Conservation (phyloP, 1,139 yeast genomes). For the Hemisphaericaspora xylofermentans region DNA sequence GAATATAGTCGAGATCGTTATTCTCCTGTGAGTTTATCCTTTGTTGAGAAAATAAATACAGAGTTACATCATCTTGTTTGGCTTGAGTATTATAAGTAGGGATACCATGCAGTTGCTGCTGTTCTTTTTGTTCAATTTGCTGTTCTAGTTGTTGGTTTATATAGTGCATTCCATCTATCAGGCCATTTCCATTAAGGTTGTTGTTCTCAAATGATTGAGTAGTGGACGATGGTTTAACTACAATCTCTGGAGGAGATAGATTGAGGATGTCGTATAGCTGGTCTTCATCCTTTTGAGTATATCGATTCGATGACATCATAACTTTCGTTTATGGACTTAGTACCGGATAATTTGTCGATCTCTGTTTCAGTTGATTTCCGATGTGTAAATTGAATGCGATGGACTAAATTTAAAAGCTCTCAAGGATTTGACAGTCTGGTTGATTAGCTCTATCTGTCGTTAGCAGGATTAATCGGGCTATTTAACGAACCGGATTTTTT, state of each 20-base stretch:
- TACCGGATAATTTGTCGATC: too few relatives aligned
- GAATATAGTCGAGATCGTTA: not conserved
- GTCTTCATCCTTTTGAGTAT: slow-evolving; percentile 22
- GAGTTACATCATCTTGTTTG: slow-evolving; percentile 1
- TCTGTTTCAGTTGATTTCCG: not conserved
- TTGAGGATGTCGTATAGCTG: slow-evolving; percentile 25
- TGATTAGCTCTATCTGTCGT: too few relatives aligned
- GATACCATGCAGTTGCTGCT: not conserved
- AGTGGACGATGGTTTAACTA: slow-evolving; percentile 1
- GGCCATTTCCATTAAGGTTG: not conserved
- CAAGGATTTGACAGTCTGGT: too few relatives aligned
- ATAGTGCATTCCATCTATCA: not conserved
- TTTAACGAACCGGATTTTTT: too few relatives aligned
- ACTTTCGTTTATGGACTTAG: too few relatives aligned
- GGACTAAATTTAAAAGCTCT: too few relatives aligned
- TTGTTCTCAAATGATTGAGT: not conserved
- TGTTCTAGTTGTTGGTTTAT: not conserved
- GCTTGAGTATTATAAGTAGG: not conserved
- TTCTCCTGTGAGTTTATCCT: slow-evolving; percentile 4
- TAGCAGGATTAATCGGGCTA: too few relatives aligned
- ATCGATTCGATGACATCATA: slow-evolving; percentile 3
- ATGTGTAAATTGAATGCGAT: not conserved
- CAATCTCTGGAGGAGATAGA: slow-evolving; percentile 17
- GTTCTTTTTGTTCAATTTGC: not conserved
- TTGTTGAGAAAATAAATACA: slow-evolving; percentile 3